A percentile compares a stretch with the other conserved stretches of the same genome.
phyloP scores from a whole-genome alignment of 805 yeast genomes.

The Saturnispora diversa region DNA sequence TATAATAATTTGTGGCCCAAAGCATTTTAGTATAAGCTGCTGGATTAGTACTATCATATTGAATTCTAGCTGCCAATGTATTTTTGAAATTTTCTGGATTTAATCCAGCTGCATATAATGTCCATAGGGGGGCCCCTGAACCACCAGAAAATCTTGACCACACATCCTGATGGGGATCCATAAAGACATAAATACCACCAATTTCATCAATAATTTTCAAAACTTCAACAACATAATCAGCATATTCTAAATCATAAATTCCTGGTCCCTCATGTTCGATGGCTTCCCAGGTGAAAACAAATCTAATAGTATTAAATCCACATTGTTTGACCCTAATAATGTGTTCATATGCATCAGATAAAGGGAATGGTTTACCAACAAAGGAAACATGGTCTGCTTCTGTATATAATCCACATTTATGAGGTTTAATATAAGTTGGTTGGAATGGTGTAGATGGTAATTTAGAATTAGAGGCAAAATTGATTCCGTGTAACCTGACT shows the following conservation, averaged over 20 bases:
- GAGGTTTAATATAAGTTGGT: slow-evolving; percentile 33
- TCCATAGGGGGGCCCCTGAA: slow-evolving; percentile 93
- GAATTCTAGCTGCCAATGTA: slow-evolving; percentile 77
- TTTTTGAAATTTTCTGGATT: slow-evolving; percentile 62
- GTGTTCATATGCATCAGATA: slow-evolving; percentile 65
- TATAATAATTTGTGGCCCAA: slow-evolving; percentile 82
- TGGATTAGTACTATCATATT: slow-evolving; percentile 45
- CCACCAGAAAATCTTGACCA: slow-evolving; percentile 91
- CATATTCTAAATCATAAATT: slow-evolving; percentile 64
- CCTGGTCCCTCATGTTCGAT: slow-evolving; percentile 86
- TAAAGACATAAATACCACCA: slow-evolving; percentile 70
- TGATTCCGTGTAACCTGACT: slow-evolving; percentile 70
- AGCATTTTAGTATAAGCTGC: slow-evolving; percentile 68
- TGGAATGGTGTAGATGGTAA: slow-evolving; percentile 52
- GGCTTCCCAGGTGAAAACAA: slow-evolving; percentile 85
- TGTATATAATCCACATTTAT: slow-evolving; percentile 45
- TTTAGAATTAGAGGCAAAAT: slow-evolving; percentile 69
- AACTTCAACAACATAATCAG: slow-evolving; percentile 59
- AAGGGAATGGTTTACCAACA: slow-evolving; percentile 72
- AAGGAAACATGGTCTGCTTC: slow-evolving; percentile 71
- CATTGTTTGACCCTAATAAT: slow-evolving; percentile 61
- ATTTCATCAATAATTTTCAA: slow-evolving; percentile 47
- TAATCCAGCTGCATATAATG: slow-evolving; percentile 79
- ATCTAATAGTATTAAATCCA: slow-evolving; percentile 77
- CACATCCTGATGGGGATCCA: slow-evolving; percentile 91